Evolutionary conservation across 176 grass and related monocot genomes (phyloP).

Genomic region (Tuctoria greenei): DNA sequence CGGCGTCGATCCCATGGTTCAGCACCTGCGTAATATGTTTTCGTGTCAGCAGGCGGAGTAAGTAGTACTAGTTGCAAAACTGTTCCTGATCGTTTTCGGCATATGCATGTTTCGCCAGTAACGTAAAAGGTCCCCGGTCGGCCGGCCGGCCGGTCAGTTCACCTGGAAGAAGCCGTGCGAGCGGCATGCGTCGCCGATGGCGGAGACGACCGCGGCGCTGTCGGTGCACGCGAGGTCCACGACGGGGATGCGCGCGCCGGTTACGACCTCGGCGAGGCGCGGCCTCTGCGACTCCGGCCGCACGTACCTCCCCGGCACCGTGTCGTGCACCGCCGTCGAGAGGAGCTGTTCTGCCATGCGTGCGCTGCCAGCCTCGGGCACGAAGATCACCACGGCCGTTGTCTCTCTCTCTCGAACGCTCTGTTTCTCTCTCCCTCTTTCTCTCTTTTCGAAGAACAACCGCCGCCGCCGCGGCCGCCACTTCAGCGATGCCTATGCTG

Average conservation of each 20-base stretch:
- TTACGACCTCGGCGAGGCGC: constrained; percentile 44
- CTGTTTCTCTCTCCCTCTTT: no score
- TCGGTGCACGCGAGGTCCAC: constrained; percentile 51
- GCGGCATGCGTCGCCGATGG: constrained; percentile 51
- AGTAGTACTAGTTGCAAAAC: no score
- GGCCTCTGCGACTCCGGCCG: constrained; percentile 62
- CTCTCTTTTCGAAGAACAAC: no score
- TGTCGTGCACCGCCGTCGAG: constrained; percentile 40
- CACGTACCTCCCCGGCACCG: constrained; percentile 50
- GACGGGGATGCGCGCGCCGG: constrained; percentile 52
- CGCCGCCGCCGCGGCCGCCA: no score
- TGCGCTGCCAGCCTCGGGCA: no score
- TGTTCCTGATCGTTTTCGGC: not conserved
- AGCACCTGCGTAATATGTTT: constrained; percentile 29
- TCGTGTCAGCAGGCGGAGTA: no score
- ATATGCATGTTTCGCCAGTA: not conserved
- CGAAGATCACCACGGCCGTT: not conserved
- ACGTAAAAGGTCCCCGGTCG: not conserved
- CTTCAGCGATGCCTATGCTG: not conserved
- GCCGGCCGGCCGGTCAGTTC: not conserved
- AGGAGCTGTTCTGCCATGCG: constrained; percentile 61
- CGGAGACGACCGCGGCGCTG: constrained; percentile 19
- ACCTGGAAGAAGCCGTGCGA: constrained; percentile 79
- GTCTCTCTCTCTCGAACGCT: no score
- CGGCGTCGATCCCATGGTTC: constrained; percentile 53